Conservation (phyloP, 495 filamentous ascomycete genomes). For the Aspergillus sclerotioniger region DNA sequence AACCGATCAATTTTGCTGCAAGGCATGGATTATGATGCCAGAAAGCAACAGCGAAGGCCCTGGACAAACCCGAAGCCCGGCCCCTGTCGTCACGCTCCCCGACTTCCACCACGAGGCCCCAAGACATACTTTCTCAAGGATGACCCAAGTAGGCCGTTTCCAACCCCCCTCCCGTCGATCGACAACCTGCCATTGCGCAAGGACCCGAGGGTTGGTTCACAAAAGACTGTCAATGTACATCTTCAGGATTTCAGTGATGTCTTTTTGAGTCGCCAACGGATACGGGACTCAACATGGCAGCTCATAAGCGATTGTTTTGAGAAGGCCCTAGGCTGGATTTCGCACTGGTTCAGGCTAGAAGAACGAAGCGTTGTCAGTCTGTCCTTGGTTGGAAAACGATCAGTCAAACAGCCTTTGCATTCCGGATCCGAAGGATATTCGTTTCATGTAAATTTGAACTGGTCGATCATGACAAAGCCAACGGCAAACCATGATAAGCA, state of each 20-base stretch:
- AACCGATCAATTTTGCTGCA: neutral
- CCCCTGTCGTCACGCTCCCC: slow-evolving; percentile 9
- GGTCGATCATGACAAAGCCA: neutral
- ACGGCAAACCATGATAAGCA: neutral
- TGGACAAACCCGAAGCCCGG: slow-evolving; percentile 2
- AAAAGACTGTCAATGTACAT: neutral
- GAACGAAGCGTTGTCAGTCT: neutral
- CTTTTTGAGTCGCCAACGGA: neutral
- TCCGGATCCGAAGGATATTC: neutral
- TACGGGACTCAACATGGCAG: neutral
- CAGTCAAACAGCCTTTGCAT: neutral
- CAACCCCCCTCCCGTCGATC: slow-evolving; percentile 13
- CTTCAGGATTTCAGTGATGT: neutral
- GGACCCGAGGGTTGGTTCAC: neutral
- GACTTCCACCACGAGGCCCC: slow-evolving; percentile 1
- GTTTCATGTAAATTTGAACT: neutral
- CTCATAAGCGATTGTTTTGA: neutral
- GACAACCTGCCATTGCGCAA: slow-evolving; percentile 14
- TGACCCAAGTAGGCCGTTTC: slow-evolving; percentile 15
- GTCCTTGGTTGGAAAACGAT: neutral
- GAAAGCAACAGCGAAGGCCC: neutral
- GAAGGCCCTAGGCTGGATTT: neutral
- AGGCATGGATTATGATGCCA: neutral
- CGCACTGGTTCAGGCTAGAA: neutral
- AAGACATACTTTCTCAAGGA: slow-evolving; percentile 6